These are phyloP conservation scores for Suillus luteus DNA, from an alignment of 768 basidiomycete genomes.

Conservation along the genomic window DNA sequence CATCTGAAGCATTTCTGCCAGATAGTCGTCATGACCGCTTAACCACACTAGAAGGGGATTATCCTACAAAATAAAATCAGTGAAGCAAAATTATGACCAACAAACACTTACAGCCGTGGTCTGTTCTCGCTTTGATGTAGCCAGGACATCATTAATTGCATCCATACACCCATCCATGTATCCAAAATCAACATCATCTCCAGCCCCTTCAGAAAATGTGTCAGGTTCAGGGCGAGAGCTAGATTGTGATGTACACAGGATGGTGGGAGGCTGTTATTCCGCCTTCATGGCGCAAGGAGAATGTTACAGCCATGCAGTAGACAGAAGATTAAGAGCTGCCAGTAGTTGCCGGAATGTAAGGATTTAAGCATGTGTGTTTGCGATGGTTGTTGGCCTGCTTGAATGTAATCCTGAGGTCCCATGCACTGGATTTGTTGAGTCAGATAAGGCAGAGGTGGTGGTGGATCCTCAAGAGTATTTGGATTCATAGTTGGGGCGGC, in stretches of 20 bases:
- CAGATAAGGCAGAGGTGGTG: no score
- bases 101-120: no score
- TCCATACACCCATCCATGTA: not conserved
- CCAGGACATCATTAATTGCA: no score
- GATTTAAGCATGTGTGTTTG: not conserved
- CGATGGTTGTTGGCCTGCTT: not conserved
- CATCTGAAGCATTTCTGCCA: no score
- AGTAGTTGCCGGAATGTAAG: not conserved
- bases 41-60: not conserved
- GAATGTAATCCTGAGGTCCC: not conserved
- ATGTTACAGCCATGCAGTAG: not conserved
- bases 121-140: no score
- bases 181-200: not conserved
- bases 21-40: no score
- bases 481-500: no score
- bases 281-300: not conserved
- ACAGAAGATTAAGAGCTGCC: not conserved
- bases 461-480: no score
- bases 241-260: not conserved
- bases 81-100: no score
- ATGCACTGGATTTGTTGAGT: no score
- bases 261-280: not conserved
- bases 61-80: not conserved
- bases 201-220: not conserved
- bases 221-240: not conserved